These are phyloP conservation scores for Exobasidium cylindrosporum DNA, from an alignment of 1,284 basidiomycete species.

Conservation along the genomic window DNA sequence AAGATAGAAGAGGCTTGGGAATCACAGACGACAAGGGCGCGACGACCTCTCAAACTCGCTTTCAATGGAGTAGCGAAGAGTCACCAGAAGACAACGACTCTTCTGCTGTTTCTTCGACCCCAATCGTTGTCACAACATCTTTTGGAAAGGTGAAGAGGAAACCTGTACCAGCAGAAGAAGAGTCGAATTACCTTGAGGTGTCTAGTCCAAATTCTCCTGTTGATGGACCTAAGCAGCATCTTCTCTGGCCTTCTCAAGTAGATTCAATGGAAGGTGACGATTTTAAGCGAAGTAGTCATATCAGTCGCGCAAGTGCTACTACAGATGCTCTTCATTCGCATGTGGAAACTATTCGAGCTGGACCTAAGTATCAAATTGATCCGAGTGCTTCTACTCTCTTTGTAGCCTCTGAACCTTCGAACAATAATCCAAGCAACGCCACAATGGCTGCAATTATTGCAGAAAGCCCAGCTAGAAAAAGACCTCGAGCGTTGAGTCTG, in stretches of 20 bases:
- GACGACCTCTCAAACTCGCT: background rate
- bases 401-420: too few species aligned
- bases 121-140: background rate
- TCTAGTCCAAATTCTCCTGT: background rate
- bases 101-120: background rate
- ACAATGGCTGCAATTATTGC: too few species aligned
- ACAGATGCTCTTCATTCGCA: constrained; percentile 8
- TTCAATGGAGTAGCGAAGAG: background rate
- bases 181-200: background rate
- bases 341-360: constrained; percentile 5
- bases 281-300: constrained; percentile 3
- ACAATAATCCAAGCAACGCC: too few species aligned
- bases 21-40: background rate
- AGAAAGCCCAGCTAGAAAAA: background rate
- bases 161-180: background rate
- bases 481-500: constrained; percentile 5
- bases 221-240: background rate
- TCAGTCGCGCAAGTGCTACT: background rate
- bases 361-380: constrained; percentile 8
- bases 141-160: background rate
- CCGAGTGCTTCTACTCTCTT: background rate
- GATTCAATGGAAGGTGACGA: too few species aligned
- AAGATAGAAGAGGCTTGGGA: constrained; percentile 10
- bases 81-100: background rate
- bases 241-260: background rate